These are phyloP conservation scores for Nemania abortiva DNA, from an alignment of 2,329 filamentous ascomycete species.

Conservation along the genomic window DNA sequence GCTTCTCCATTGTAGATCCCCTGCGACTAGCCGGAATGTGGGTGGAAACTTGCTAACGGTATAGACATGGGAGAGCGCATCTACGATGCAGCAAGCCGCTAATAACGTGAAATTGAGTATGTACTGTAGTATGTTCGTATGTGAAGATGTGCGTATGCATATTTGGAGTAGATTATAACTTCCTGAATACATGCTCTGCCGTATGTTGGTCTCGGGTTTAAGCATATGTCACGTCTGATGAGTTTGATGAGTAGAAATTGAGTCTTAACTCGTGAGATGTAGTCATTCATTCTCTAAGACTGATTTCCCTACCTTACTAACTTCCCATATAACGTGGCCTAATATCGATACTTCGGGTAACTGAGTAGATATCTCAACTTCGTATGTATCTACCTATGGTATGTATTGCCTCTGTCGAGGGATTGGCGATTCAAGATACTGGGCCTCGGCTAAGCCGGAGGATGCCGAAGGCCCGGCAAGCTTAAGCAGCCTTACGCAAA, in stretches of 20 bases:
- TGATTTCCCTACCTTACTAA: too few species aligned
- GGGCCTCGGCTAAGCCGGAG: slow-evolving; percentile 43
- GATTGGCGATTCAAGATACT: slow-evolving; percentile 19
- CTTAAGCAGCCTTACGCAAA: slow-evolving; percentile 35
- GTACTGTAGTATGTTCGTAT: slow-evolving; percentile 9
- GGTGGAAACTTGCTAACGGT: slow-evolving; percentile 43
- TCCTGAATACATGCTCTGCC: background rate
- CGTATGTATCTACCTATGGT: background rate
- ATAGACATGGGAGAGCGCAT: slow-evolving; percentile 44
- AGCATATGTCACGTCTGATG: slow-evolving; percentile 23
- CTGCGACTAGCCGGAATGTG: slow-evolving; percentile 46
- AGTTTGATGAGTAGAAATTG: background rate
- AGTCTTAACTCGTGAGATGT: background rate
- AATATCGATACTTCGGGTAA: too few species aligned
- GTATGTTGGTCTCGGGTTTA: slow-evolving; percentile 11
- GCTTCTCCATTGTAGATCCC: slow-evolving; percentile 38
- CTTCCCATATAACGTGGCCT: too few species aligned
- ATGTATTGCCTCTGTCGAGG: slow-evolving; percentile 8
- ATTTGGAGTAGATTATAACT: background rate
- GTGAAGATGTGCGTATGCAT: background rate
- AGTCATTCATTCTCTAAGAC: background rate
- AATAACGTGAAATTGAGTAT: slow-evolving; percentile 35
- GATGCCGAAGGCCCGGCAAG: slow-evolving; percentile 46
- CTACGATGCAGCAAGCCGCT: slow-evolving; percentile 45
- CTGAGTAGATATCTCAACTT: too few species aligned